Base-by-base conservation (phyloP, 192 early-diverging fungal species). In the Coemansia sp. region DNA sequence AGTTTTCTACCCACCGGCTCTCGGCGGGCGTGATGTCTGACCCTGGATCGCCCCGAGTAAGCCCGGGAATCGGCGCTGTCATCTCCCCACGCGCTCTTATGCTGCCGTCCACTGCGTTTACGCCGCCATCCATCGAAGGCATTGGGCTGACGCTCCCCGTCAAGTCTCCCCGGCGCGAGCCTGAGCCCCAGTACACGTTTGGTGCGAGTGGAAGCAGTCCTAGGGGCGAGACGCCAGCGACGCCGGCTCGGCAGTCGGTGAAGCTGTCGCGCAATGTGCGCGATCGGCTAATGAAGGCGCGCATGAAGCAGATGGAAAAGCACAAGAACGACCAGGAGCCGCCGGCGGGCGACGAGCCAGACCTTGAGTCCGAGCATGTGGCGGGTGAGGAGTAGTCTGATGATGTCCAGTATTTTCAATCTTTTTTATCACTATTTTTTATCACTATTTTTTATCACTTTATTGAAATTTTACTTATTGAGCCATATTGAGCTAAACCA, bases 271-370 rank as follows among this genome's bases (percentile, higher is more conserved):
- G 70, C 40, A 75, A 70, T 53, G 79, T 81, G 41, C 70, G 79
- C 6, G 74, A 81, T 24, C 79, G 79, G 31, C 59, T 81, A 56
- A 70, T 76, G 70, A 73, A 70, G 62, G 79, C 79, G 11, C 67
- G 71, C 6, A 73, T 70, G 74, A 81, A 76, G 64, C 79, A 81
- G 68, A 68, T 63, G 27, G 48, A 81, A 61, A 76, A 66, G 62
- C 61, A 71, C 8, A 63, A 68, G 59, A 62, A 64, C 40, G 56
- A 44, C 17, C 36, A 66, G 56, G 17, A 63, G 60, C 19, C 11
- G 21, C 14, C 46, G 21, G 46, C 46, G 6, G 46, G 46, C 19
- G 7, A 48, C n/a, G 46, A 7, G 46, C 46, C 19, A 8, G 56
- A 44, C 17, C 36, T 46, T 35, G 17, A 63, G 50, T 14, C 40